Evolutionary conservation across 116 monocot species (phyloP).

Genomic region (Posidonia oceanica): DNA sequence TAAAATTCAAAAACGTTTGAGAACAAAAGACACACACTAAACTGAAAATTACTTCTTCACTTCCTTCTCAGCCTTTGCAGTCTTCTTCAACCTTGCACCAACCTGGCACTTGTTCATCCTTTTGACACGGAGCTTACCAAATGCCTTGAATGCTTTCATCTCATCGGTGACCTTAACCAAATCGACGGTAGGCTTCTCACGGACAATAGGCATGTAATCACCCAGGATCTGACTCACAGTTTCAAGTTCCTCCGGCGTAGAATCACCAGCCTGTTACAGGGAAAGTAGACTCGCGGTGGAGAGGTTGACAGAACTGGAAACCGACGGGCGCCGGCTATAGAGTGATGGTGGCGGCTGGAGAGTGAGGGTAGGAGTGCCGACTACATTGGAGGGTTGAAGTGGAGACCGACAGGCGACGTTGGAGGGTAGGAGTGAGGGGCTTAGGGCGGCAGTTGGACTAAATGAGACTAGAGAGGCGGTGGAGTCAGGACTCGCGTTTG

Average conservation of each 20-base stretch:
- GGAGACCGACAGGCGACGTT: too few species aligned
- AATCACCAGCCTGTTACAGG: conserved; percentile 22
- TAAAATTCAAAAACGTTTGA: not conserved
- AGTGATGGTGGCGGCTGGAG: too few species aligned
- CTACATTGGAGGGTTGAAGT: too few species aligned
- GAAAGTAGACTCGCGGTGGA: not conserved
- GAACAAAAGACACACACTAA: not conserved
- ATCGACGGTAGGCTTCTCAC: conserved; percentile 21
- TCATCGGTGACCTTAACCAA: conserved; percentile 35
- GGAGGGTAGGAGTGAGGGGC: too few species aligned
- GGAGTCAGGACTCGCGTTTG: too few species aligned
- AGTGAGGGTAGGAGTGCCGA: too few species aligned
- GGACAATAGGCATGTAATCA: conserved; percentile 24
- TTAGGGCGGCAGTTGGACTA: too few species aligned
- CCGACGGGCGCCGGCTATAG: too few species aligned
- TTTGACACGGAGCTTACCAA: conserved; percentile 25
- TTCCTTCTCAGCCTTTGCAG: conserved; percentile 33
- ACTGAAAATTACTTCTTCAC: conserved; percentile 25
- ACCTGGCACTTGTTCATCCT: conserved; percentile 29
- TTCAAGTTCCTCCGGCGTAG: conserved; percentile 27
- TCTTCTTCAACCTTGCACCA: conserved; percentile 38
- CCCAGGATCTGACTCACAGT: conserved; percentile 33
- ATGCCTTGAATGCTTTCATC: conserved; percentile 34
- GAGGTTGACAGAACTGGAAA: too few species aligned
- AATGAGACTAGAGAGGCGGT: too few species aligned